Evolutionary conservation across 805 yeast genomes (phyloP), one percentile per base, ranked within the genome.

Genomic region (Pichia membranifaciens): DNA sequence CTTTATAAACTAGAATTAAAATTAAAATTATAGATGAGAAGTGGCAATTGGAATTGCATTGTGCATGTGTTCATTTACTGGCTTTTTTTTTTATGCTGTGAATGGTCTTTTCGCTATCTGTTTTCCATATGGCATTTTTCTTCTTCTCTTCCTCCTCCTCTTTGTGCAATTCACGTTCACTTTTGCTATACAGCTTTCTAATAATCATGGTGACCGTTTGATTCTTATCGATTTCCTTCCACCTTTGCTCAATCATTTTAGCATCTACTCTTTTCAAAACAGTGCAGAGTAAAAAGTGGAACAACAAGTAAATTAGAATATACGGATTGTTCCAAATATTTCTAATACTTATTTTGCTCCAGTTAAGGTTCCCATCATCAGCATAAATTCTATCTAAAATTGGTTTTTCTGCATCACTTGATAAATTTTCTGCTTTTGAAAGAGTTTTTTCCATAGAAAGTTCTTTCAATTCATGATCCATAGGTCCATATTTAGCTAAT

Each of bases 221-320:
- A 38, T 63, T 51, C 12, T 52, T 56, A 47, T 63, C 67, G 41
- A 63, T 62, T 50, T 51, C 42, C 13, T 53, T 53, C 67, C 67
- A 63, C 17, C 51, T 51, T 20, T 58, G 53, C 33, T 55, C 58
- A 31, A 63, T 58, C 35, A 62, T 45, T n/a, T 54, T 44, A 31
- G 54, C 25, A 32, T 50, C 51, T 34, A 55, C 54, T 9, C 54
- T 38, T 23, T 43, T 38, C 4, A 49, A 28, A 52, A 59, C 49
- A 22, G 51, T 21, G 15, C 45, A 34, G 2, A 48, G 45, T 5
- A 60, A 1, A 44, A 57, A 54, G 28, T 54, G 49, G 20, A 59
- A 35, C 10, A 60, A 8, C n/a, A 59, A 31, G 41, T 51, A 61
- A 2, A 58, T 9, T 5, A 62, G 12, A 13, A 59, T 36, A 29